phyloP scores from a whole-genome alignment of 371 early-diverging fungal genomes.

The Vairimorpha apis region DNA sequence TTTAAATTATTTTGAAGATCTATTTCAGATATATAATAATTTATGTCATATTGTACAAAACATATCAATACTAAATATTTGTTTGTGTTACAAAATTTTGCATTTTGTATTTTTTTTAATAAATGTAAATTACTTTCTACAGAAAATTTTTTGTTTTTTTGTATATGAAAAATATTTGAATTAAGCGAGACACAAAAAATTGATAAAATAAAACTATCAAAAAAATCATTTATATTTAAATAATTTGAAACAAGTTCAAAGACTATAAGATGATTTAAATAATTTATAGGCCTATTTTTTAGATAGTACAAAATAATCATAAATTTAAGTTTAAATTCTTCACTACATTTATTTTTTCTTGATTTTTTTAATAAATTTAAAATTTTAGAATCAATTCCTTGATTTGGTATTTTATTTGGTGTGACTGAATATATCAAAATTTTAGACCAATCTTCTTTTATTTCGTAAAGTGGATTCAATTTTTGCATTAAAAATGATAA shows the following conservation, averaged over 20 bases:
- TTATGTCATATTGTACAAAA: slow-evolving; percentile 22
- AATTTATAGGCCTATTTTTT: slow-evolving; percentile 24
- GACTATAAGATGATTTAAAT: slow-evolving; percentile 44
- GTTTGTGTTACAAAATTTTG: slow-evolving; percentile 1
- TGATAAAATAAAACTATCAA: slow-evolving; percentile 42
- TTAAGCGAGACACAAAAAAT: slow-evolving; percentile 12
- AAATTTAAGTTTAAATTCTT: slow-evolving; percentile 31
- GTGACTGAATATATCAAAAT: slow-evolving; percentile 26
- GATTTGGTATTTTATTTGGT: slow-evolving; percentile 29
- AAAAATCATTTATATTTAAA: slow-evolving; percentile 25
- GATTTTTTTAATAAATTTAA: slow-evolving; percentile 27
- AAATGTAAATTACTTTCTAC: slow-evolving; percentile 16
- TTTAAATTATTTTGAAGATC: slow-evolving; percentile 21
- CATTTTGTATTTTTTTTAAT: slow-evolving; percentile 16
- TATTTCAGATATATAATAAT: slow-evolving; percentile 5
- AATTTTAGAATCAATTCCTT: slow-evolving; percentile 51
- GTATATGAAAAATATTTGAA: slow-evolving; percentile 8
- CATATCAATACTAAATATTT: slow-evolving; percentile 26
- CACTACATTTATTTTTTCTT: slow-evolving; percentile 9
- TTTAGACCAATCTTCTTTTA: slow-evolving; percentile 48
- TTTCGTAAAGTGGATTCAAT: slow-evolving; percentile 23
- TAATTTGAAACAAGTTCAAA: slow-evolving; percentile 51
- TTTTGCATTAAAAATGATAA: slow-evolving; percentile 13
- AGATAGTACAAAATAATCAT: slow-evolving; percentile 48
- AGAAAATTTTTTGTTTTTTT: slow-evolving; percentile 40